Conservation (phyloP, 306 rosid genomes). For the Abrus pulchellus region DNA sequence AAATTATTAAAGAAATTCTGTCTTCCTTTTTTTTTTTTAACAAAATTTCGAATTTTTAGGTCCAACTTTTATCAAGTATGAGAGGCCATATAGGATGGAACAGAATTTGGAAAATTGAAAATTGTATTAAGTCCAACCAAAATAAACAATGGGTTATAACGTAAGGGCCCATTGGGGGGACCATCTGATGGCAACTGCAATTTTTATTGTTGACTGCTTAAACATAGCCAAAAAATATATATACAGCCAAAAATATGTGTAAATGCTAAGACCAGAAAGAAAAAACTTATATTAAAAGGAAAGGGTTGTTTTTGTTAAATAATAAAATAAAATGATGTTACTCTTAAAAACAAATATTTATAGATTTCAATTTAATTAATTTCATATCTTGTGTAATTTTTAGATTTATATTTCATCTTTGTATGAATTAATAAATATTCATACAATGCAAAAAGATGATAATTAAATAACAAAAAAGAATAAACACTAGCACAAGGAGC, state of each 20-base stretch:
- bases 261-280: neutral
- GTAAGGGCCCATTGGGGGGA: slow-evolving; percentile 51
- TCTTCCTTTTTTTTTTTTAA: too few relatives aligned
- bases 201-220: neutral
- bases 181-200: neutral
- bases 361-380: neutral
- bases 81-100: neutral
- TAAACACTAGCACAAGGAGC: neutral
- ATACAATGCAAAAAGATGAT: neutral
- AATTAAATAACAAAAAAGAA: neutral
- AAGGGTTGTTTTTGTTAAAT: neutral
- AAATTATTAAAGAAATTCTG: too few relatives aligned
- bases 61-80: neutral
- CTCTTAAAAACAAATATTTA: neutral
- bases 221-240: neutral
- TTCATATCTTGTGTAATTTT: neutral
- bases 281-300: neutral
- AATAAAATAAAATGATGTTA: neutral
- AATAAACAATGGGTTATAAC: neutral
- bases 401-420: neutral
- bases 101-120: neutral
- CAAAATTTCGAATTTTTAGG: neutral
- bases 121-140: neutral
- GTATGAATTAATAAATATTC: neutral
- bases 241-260: neutral